Percentiles rank a stretch among this genome's conserved stretches.
Evolutionary conservation across 73 alveolate species (phyloP).

Genomic region (Paramecium primaurelia): DNA sequence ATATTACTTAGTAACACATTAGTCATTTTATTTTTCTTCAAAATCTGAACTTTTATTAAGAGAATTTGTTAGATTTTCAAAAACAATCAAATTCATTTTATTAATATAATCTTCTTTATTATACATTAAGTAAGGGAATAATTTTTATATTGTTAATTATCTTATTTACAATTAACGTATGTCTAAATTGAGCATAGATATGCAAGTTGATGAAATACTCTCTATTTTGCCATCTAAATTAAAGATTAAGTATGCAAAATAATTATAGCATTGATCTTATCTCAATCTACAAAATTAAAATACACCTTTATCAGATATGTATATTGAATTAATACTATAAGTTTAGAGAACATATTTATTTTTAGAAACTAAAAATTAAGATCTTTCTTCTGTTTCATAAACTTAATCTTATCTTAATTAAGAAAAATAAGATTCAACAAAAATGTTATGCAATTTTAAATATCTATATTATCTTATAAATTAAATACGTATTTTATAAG

Average conservation of each 20-base stretch:
- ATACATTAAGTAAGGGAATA: neutral
- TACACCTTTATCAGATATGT: neutral
- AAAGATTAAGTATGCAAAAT: neutral
- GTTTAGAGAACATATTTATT: neutral
- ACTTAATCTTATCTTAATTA: neutral
- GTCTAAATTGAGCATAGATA: neutral
- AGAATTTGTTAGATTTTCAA: neutral
- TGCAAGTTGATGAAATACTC: neutral
- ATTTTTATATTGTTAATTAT: neutral
- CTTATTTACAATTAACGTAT: neutral
- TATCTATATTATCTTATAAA: neutral
- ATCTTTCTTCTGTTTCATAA: neutral
- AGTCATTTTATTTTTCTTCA: neutral
- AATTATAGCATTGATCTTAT: neutral
- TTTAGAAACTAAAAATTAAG: neutral
- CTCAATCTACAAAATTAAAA: neutral
- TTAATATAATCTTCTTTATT: neutral
- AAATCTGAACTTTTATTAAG: neutral
- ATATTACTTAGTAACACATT: neutral
- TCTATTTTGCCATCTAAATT: neutral
- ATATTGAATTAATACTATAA: neutral
- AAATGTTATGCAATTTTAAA: neutral
- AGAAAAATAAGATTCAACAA: neutral
- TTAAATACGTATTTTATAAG: neutral
- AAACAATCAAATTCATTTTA: neutral